Evolutionary conservation across 2,329 filamentous ascomycete species (phyloP), one percentile per base, ranked within the genome.

Genomic region (Alternaria incomplexa): DNA sequence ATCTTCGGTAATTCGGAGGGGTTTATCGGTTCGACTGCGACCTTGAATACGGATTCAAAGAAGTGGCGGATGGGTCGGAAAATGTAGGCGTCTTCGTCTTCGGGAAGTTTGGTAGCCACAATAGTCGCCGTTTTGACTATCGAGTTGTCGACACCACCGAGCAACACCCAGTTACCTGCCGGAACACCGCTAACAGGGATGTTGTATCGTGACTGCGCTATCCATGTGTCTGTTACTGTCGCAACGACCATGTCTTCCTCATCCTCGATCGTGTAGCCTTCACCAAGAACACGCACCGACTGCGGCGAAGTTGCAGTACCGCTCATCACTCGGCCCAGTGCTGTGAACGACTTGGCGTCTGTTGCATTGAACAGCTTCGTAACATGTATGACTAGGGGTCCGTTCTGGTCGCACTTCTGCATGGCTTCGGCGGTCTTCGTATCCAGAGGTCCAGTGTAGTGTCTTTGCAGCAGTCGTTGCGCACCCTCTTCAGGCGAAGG

Each of bases 1-100:
- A 99, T 99, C 83, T 99, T 99, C 11, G 96, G 96, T 30, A 99
- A 85, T 81, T 99, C 96, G 0, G 95, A 98, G 3, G 96, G 96
- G 78, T 98, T 99, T 80, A 99, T 96, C 1, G 96, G 96, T 82
- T 99, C 96, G 9, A 99, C 95, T 0, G 96, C 96, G 32, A 99
- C 91, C 83, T 99, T 99, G 81, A 99, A 91, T 1, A 99, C 94
- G 1, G 95, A 97, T 79, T 99, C 93, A 30, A 96, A 98, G 81
- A 98, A 97, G 82, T 99, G 96, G 9, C 90, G 89, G 63, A 99
- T 87, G 0, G 96, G 95, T 67, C 90, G 91, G 87, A 99, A 98
- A 74, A 99, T 97, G 80, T 96, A 96, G 0, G 93, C 93, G 65
- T 97, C 93, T 79, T 98, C 95, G 50, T 96, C 89, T 56, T 96